Evolutionary conservation across 345 rosid species (phyloP).

Genomic region (Ricinus communis): DNA sequence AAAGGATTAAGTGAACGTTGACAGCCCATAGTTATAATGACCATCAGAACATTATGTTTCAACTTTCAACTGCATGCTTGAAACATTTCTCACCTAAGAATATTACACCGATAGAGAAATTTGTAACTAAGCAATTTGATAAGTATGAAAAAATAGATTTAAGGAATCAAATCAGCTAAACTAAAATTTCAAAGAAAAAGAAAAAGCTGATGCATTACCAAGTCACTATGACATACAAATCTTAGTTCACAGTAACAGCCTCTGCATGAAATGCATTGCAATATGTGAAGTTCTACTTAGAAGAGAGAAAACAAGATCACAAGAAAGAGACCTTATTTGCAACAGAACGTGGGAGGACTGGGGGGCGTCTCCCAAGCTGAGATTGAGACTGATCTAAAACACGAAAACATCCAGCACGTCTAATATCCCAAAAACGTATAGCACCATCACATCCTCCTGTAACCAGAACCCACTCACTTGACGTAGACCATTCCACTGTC

Average conservation of each 20-base stretch:
- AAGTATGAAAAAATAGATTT: neutral
- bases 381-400: slow-evolving; percentile 82
- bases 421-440: slow-evolving; percentile 94
- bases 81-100: neutral
- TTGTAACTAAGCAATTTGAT: neutral
- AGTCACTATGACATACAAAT: neutral
- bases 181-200: neutral
- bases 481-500: slow-evolving; percentile 94
- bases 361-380: slow-evolving; percentile 84
- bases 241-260: neutral
- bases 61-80: neutral
- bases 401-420: slow-evolving; percentile 88
- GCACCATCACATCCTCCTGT: slow-evolving; percentile 99
- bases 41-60: neutral
- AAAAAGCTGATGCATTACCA: neutral
- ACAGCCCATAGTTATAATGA: neutral
- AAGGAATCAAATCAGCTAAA: neutral
- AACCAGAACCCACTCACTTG: slow-evolving; percentile 86
- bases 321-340: slow-evolving; percentile 8
- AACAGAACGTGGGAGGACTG: slow-evolving; percentile 40
- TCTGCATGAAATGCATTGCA: neutral
- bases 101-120: neutral
- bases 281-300: neutral
- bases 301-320: neutral
- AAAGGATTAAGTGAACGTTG: neutral